phyloP scores from a whole-genome alignment of 2,329 filamentous ascomycete genomes.

The Aspergillus fijiensis region DNA sequence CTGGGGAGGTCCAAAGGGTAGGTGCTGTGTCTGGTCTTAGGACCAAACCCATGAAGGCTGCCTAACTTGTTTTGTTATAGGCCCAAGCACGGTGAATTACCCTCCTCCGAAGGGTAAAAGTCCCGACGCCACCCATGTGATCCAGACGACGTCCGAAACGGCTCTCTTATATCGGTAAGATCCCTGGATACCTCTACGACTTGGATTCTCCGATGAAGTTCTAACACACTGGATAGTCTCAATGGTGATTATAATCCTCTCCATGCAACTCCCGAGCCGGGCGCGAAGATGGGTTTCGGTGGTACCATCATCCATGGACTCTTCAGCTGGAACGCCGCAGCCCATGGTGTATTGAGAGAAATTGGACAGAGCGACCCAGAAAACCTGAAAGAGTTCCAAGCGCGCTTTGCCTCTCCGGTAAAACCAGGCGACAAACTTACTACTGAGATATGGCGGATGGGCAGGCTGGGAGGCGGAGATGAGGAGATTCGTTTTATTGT shows the following conservation, averaged over 20 bases:
- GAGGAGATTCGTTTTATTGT: constrained; percentile 84
- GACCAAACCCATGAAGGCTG: background rate
- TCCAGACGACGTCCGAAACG: constrained; percentile 70
- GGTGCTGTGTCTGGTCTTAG: constrained; percentile 13
- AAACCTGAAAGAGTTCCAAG: constrained; percentile 86
- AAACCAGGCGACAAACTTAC: constrained; percentile 79
- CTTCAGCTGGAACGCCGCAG: constrained; percentile 80
- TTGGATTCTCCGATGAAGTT: background rate
- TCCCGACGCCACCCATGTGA: constrained; percentile 68
- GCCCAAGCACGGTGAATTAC: constrained; percentile 72
- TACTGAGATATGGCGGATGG: constrained; percentile 77
- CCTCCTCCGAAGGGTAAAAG: constrained; percentile 70
- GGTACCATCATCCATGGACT: constrained; percentile 87
- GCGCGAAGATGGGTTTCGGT: constrained; percentile 85
- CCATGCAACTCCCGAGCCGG: constrained; percentile 81
- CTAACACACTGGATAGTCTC: constrained; percentile 52
- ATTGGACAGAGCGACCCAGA: constrained; percentile 74
- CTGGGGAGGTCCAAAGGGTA: constrained; percentile 88
- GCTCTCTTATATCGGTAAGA: constrained; percentile 68
- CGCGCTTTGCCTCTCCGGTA: constrained; percentile 81
- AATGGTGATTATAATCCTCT: constrained; percentile 96
- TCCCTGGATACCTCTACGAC: background rate
- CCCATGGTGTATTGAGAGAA: constrained; percentile 69
- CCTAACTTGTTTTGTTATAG: constrained; percentile 22
- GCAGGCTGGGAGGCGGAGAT: constrained; percentile 60